Evolutionary conservation across 176 grass and related monocot genomes (phyloP), one percentile per base, ranked within the genome.

Genomic region (Cenchrus americanus): DNA sequence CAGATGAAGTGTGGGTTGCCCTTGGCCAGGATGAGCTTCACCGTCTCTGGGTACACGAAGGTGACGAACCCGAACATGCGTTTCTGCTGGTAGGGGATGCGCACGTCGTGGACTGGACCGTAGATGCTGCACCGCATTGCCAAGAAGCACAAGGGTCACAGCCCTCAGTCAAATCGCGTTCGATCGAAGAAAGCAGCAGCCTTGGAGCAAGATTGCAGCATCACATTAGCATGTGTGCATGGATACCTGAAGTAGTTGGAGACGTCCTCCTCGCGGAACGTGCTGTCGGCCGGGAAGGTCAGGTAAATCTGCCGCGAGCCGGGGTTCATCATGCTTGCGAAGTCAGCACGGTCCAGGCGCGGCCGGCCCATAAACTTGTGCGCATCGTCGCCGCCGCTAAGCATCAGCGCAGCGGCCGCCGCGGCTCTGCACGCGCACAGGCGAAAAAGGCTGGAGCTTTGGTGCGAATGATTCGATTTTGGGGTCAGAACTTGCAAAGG

Each of bases 41-140:
- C 92, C 8, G 95, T 97, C 75, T 97, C 95, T 1, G 92, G 90
- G 77, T 94, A 97, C 12, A 89, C 81, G 81, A 97, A 97, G 81
- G 95, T 97, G 77, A 97, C 95, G 22, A 97, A 97, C 21, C 95
- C 95, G 27, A 97, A 97, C 95, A 97, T 97, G 77, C 95, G 86
- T 86, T 94, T 97, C 78, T 97, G 92, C 83, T 97, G 95, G 78
- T 97, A 94, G 10, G 95, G 95, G 61, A 97, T 94, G 66, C 95
- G 87, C 62, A 97, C 95, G 73, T 97, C 95, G 82, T 97, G 95
- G 80, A 97, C 95, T 14, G 92, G 92, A 7, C 95, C 92, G 73
- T 92, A 97, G 66, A 92, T 92, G 69, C 94, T 97, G 82, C 70
- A 37, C 7, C 34, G 69, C 77, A 81, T 81, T 81, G 37, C 61